A percentile compares a stretch with the other conserved stretches of the same genome.
phyloP scores from a whole-genome alignment of 768 basidiomycete genomes.

The Cantharellus cinnabarinus region DNA sequence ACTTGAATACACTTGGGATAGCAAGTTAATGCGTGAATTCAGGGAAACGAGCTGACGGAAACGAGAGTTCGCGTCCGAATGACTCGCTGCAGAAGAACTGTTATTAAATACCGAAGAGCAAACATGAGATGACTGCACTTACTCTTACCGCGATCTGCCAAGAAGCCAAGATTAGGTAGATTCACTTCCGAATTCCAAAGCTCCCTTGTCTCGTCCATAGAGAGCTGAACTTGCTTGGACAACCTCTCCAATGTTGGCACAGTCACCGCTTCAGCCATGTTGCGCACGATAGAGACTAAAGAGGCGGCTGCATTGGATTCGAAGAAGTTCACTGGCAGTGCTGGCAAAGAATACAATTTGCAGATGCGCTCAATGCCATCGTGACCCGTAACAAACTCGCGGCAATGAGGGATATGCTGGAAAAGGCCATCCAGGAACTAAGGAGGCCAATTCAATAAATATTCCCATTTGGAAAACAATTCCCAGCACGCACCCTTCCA shows the following conservation, averaged over 20 bases:
- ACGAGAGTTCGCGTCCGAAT: conserved; percentile 28
- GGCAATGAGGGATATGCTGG: conserved; percentile 75
- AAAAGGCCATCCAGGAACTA: conserved; percentile 91
- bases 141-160: no score
- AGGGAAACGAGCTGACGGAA: conserved; percentile 60
- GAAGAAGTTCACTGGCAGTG: conserved; percentile 75
- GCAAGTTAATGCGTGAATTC: conserved; percentile 58
- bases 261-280: conserved; percentile 73
- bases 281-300: conserved; percentile 70
- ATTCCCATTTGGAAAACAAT: not conserved
- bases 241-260: conserved; percentile 54
- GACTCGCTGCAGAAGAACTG: not conserved
- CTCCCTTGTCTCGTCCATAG: conserved; percentile 43
- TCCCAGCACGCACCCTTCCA: not conserved
- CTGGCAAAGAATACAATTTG: conserved; percentile 60
- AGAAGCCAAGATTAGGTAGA: conserved; percentile 17
- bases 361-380: conserved; percentile 59
- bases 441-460: not conserved
- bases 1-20: conserved; percentile 74
- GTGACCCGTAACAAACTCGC: conserved; percentile 62
- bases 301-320: conserved; percentile 72
- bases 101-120: no score
- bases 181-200: conserved; percentile 42
- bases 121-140: no score
- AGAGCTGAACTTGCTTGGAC: conserved; percentile 44